Evolutionary conservation across 345 rosid species (phyloP), one percentile per base, ranked within the genome.

Genomic region (Camelina neglecta): DNA sequence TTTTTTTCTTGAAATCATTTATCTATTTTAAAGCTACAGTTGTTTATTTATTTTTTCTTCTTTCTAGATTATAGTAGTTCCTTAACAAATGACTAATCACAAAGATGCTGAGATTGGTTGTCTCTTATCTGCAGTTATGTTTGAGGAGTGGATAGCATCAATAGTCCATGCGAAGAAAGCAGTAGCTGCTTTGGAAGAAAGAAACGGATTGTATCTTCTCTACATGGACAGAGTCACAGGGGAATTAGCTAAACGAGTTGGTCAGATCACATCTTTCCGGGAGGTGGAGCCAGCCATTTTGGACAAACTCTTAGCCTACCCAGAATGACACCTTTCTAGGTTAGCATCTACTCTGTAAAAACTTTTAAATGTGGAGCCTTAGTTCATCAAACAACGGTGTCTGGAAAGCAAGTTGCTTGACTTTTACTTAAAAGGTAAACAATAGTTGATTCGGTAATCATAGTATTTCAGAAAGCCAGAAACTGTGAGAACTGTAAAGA

Each of bases 201-300:
- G 96, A 80, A 89, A 83, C 29, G 91, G 91, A 66, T 85, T 95
- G 41, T 88, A 92, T 72, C 81, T 81, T 62, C 80, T 84, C 5
- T 90, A 88, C 90, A 85, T 92, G 90, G 99, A 95, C 77, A 86
- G 94, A 65, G 82, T 92, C 69, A 71, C 76, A 0, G 92, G 92
- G 66, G 82, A 78, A 71, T 84, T 95, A 83, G 86, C 89, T 36
- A 89, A 82, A 77, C 83, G 75, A 60, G 77, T 88, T 47, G 83
- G 82, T 56, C 90, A 83, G 72, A 75, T 75, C 79, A 54, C 92
- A 23, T 72, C 83, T 12, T 73, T 86, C 68, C 82, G 77, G 75
- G 84, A 85, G 66, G 82, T 90, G 62, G 82, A 83, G 57, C 85
- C 82, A 63, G 81, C 85, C 67, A 74, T 83, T 77, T 79, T 90